These are phyloP conservation scores for Cystobasidiopsis lactophilus DNA, from an alignment of 768 basidiomycete genomes.

Conservation along the genomic window DNA sequence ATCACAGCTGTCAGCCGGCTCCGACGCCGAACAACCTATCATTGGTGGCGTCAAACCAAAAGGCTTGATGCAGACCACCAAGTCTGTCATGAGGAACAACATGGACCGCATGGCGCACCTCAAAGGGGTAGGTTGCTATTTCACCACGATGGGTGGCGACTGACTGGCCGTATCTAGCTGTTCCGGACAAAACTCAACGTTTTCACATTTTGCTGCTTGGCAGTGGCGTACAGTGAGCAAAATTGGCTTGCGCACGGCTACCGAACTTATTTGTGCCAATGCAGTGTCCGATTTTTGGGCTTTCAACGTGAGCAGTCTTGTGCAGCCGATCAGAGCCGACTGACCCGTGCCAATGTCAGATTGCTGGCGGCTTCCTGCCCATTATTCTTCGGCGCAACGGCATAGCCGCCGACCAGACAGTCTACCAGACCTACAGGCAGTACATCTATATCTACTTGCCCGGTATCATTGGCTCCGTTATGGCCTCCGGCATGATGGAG, in stretches of 20 bases:
- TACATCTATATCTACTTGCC: slow-evolving; percentile 19
- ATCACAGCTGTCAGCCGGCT: slow-evolving; percentile 8
- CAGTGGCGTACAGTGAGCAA: too few species aligned
- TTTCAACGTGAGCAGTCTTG: background rate
- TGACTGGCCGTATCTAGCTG: slow-evolving; percentile 19
- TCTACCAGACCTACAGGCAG: slow-evolving; percentile 25
- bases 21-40: slow-evolving; percentile 9
- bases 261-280: slow-evolving; percentile 19
- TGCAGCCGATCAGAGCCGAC: slow-evolving; percentile 5
- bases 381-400: slow-evolving; percentile 24
- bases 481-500: background rate
- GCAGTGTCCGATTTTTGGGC: slow-evolving; percentile 21
- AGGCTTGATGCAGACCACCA: slow-evolving; percentile 11
- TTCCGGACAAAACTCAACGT: background rate
- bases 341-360: slow-evolving; percentile 22
- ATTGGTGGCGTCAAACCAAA: background rate
- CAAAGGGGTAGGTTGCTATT: too few species aligned
- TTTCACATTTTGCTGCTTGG: background rate
- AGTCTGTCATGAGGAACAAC: slow-evolving; percentile 9
- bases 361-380: slow-evolving; percentile 25
- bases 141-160: slow-evolving; percentile 24
- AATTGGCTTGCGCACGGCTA: slow-evolving; percentile 16
- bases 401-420: slow-evolving; percentile 16
- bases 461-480: background rate
- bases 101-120: slow-evolving; percentile 20